A percentile compares a stretch with the other conserved stretches of the same genome.
Conservation (phyloP, 2,329 filamentous ascomycete species). For the Verticillium dahliae region DNA sequence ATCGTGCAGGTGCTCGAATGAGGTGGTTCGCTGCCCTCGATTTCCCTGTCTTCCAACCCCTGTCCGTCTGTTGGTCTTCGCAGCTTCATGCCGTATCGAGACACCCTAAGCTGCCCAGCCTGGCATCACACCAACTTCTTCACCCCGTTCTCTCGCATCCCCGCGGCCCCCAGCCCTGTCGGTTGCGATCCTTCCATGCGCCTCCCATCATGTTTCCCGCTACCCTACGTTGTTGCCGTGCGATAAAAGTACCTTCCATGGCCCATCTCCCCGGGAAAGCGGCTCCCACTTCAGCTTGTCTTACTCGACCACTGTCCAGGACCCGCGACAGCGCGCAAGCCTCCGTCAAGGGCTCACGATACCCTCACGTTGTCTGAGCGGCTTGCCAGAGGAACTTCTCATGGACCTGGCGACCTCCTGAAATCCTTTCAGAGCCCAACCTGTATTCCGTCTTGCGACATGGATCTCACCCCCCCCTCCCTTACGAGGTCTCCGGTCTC, state of each 20-base stretch:
- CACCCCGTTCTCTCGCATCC: not conserved
- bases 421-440: not conserved
- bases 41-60: not conserved
- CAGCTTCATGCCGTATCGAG: not conserved
- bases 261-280: not conserved
- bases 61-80: not conserved
- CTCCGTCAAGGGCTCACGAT: not conserved
- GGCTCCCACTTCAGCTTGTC: not conserved
- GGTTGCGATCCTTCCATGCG: not conserved
- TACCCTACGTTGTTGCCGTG: not conserved
- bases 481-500: constrained; percentile 37
- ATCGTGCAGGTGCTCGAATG: not conserved
- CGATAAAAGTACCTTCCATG: not conserved
- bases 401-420: not conserved
- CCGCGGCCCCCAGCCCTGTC: not conserved
- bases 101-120: not conserved
- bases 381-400: not conserved
- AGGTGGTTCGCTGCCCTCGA: not conserved
- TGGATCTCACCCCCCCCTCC: constrained; percentile 44
- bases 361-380: not conserved
- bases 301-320: not conserved
- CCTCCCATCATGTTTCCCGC: not conserved
- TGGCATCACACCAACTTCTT: not conserved
- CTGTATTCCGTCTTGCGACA: constrained; percentile 18
- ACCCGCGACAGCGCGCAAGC: not conserved